These are phyloP conservation scores for Teratosphaeriaceae sp. DNA, from an alignment of 2,329 filamentous ascomycete species.

Conservation along the genomic window DNA sequence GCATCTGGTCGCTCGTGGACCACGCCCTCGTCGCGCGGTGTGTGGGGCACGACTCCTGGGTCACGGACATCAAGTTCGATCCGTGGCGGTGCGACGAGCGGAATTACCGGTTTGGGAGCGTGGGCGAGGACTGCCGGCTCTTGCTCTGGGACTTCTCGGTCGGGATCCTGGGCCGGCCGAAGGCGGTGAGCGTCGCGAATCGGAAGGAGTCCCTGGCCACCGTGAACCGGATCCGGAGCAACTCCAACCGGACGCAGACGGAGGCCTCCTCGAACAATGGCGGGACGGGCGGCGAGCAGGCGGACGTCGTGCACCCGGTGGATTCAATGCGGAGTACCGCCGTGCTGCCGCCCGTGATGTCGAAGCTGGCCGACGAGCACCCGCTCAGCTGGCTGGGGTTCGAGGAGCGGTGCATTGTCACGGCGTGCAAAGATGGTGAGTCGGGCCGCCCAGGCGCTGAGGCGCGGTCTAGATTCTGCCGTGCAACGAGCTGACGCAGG, in stretches of 20 bases:
- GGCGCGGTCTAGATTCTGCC: neutral
- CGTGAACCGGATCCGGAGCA: constrained; percentile 59
- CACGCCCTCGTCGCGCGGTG: constrained; percentile 81
- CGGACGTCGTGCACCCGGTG: constrained; percentile 66
- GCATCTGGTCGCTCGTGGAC: constrained; percentile 88
- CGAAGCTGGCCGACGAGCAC: constrained; percentile 78
- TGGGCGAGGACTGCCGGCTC: constrained; percentile 86
- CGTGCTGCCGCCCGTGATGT: constrained; percentile 82
- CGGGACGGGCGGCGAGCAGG: constrained; percentile 42
- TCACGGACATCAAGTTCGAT: constrained; percentile 88
- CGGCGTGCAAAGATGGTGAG: constrained; percentile 83
- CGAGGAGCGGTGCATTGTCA: constrained; percentile 86
- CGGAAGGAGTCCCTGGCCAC: constrained; percentile 22
- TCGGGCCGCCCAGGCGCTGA: constrained; percentile 13
- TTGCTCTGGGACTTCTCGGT: constrained; percentile 97
- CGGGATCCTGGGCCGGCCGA: constrained; percentile 89
- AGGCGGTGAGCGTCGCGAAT: constrained; percentile 52
- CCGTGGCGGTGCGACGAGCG: constrained; percentile 94
- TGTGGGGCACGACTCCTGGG: constrained; percentile 93
- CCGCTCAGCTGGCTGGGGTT: constrained; percentile 90
- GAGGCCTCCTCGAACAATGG: constrained; percentile 21
- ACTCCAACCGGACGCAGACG: constrained; percentile 57
- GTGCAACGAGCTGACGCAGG: neutral
- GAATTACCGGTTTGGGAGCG: constrained; percentile 92
- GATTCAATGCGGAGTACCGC: constrained; percentile 79